Evolutionary conservation across 2,329 filamentous ascomycete genomes (phyloP), one percentile per base, ranked within the genome.

Genomic region (Clonostachys chloroleuca): DNA sequence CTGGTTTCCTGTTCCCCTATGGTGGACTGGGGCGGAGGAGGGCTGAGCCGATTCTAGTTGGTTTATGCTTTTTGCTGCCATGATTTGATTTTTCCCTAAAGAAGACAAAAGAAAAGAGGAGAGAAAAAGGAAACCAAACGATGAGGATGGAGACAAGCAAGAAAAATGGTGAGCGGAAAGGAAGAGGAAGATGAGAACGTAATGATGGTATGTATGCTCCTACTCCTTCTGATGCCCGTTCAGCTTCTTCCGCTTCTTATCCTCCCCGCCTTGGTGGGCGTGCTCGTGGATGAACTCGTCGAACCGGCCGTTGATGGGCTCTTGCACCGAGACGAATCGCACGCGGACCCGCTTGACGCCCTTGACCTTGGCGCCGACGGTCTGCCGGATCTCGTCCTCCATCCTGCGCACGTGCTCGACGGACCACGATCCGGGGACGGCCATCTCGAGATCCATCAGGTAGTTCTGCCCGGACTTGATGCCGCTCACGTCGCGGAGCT

Each of bases 391-490:
- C 4, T 75, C 70, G 35, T 86, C 80, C 65, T 99, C 94, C 13
- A 95, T 74, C 14, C 77, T 70, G 36, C 81, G 75, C 8, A 85
- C 80, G 47, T 87, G 80, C 46, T 84, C 80, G 6, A 99, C 73
- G 0, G 87, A 87, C 87, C 88, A 95, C 34, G 73, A 71, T 18
- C 77, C 79, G 0, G 92, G 90, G 14, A 95, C 88, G 3, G 82
- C 87, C 51, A 97, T 69, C 64, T 96, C 92, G 8, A 99, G 66
- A 57, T 97, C 94, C 56, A 97, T 84, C 33, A 97, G 75, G 63
- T 95, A 96, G 70, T 96, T 99, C 66, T 96, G 94, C 33, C 94
- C 94, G 5, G 90, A 94, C 70, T 99, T 99, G 68, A 96, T 80
- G 47, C 94, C 94, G 54, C 90, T 87, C 4, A 97, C 80, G 41